A percentile compares a stretch with the other conserved stretches of the same genome.
Conservation (phyloP, 2,329 filamentous ascomycete genomes). For the Berkeleyomyces basicola region DNA sequence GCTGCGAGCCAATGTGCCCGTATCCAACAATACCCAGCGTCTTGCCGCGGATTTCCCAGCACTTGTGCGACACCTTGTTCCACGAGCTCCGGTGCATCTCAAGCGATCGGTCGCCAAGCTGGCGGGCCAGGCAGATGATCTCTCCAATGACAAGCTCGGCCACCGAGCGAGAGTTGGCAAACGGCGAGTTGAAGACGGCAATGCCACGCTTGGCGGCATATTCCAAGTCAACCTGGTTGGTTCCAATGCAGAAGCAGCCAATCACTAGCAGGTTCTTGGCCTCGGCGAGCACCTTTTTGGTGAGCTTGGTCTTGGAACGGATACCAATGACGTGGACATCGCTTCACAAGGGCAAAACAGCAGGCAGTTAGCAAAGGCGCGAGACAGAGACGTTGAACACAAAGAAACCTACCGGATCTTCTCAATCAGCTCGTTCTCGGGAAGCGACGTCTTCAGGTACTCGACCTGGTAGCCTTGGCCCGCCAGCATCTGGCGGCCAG, state of each 20-base stretch:
- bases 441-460: constrained; percentile 69
- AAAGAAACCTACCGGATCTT: constrained; percentile 61
- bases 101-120: constrained; percentile 80
- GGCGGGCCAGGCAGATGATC: constrained; percentile 80
- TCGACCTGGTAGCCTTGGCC: constrained; percentile 94
- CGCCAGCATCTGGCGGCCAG: constrained; percentile 66
- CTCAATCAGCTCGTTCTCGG: constrained; percentile 86
- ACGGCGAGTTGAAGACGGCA: constrained; percentile 97
- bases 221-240: constrained; percentile 81
- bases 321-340: constrained; percentile 97
- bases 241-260: constrained; percentile 98
- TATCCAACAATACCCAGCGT: constrained; percentile 91
- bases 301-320: constrained; percentile 92
- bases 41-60: constrained; percentile 97
- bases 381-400: neutral
- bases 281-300: constrained; percentile 64
- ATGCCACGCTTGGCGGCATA: constrained; percentile 74
- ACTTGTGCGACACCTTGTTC: constrained; percentile 95
- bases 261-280: constrained; percentile 91
- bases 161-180: constrained; percentile 93
- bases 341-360: constrained; percentile 28
- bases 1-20: constrained; percentile 89
- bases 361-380: neutral
- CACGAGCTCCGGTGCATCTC: constrained; percentile 90
- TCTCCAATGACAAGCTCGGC: constrained; percentile 91